Evolutionary conservation across 192 early-diverging fungal species (phyloP), one percentile per base, ranked within the genome.

Genomic region (Umbelopsis vinacea): DNA sequence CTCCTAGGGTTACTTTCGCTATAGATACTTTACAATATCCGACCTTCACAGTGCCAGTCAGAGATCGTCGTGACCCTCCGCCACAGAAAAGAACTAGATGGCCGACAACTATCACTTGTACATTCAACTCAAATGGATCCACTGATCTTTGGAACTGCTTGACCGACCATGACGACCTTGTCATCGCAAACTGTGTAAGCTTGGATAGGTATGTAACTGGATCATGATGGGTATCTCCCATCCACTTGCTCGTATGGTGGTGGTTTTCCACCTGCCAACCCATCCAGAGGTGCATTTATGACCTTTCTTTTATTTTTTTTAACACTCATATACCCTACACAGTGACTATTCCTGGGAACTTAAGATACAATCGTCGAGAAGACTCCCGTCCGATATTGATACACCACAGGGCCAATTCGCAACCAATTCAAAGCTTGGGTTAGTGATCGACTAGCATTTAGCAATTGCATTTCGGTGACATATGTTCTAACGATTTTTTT

Each of bases 341-440:
- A 63, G 74, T 37, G 57, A 72, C 17, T 77, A 82, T 68, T 81
- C 82, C 2, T 84, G 82, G 82, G 74, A 76, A 26, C 33, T 78
- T 15, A 66, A 47, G 22, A 23, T 84, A 0, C 45, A 84, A 52
- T 68, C 67, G 4, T 77, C 80, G 0, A 79, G 73, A 68, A 67
- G 72, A 7, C 9, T 84, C 19, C 26, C 67, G 12, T 67, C 67
- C 22, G 75, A 79, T 40, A 66, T 47, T 14, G 46, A 82, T 47
- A 72, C 68, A 0, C 71, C 83, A 11, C 80, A 79, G 35, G 72
- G 77, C 15, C 15, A 70, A 23, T 77, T 84, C 63, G 77, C 68
- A n/a, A 52, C 76, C 7, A 46, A 66, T 21, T 66, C 82, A 26
- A 48, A 76, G 8, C 9, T 76, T 14, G 71, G 68, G 76, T 77